Conservation (phyloP, 805 yeast species). For the Kluyveromyces starmeri region DNA sequence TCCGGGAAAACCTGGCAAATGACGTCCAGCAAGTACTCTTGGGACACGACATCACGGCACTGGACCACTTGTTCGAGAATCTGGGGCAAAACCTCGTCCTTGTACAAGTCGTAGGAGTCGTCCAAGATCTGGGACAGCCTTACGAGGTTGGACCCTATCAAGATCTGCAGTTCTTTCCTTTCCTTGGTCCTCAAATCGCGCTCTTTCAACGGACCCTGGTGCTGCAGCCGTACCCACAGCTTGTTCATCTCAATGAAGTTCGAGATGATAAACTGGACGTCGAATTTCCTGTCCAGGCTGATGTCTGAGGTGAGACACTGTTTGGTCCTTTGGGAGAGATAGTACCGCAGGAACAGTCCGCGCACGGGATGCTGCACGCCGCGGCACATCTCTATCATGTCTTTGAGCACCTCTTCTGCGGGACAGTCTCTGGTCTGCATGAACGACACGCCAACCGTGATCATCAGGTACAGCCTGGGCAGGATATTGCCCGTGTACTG, state of each 20-base stretch:
- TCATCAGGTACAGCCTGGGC: slow-evolving; percentile 89
- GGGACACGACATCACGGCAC: slow-evolving; percentile 87
- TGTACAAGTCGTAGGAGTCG: slow-evolving; percentile 45
- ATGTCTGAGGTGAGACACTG: slow-evolving; percentile 26
- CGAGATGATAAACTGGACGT: slow-evolving; percentile 64
- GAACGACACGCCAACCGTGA: slow-evolving; percentile 87
- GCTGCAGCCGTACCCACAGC: slow-evolving; percentile 93
- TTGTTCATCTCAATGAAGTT: slow-evolving; percentile 97
- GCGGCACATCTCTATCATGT: slow-evolving; percentile 95
- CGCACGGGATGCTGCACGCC: slow-evolving; percentile 95
- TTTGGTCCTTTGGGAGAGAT: slow-evolving; percentile 75
- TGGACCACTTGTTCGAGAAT: slow-evolving; percentile 85
- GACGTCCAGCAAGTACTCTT: slow-evolving; percentile 84
- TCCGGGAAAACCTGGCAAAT: slow-evolving; percentile 92
- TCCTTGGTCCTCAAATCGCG: slow-evolving; percentile 65
- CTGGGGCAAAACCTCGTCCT: slow-evolving; percentile 56
- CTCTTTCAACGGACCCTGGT: slow-evolving; percentile 87
- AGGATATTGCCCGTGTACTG: slow-evolving; percentile 92
- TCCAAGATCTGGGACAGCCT: slow-evolving; percentile 79
- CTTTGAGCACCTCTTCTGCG: slow-evolving; percentile 77
- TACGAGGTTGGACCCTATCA: slow-evolving; percentile 89
- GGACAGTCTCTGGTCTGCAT: slow-evolving; percentile 75
- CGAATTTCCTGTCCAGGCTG: slow-evolving; percentile 14
- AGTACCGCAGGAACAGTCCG: slow-evolving; percentile 85
- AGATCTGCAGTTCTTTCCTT: slow-evolving; percentile 78